These are phyloP conservation scores for Pseudohalonectria lignicola DNA, from an alignment of 2,329 filamentous ascomycete genomes.

Conservation along the genomic window DNA sequence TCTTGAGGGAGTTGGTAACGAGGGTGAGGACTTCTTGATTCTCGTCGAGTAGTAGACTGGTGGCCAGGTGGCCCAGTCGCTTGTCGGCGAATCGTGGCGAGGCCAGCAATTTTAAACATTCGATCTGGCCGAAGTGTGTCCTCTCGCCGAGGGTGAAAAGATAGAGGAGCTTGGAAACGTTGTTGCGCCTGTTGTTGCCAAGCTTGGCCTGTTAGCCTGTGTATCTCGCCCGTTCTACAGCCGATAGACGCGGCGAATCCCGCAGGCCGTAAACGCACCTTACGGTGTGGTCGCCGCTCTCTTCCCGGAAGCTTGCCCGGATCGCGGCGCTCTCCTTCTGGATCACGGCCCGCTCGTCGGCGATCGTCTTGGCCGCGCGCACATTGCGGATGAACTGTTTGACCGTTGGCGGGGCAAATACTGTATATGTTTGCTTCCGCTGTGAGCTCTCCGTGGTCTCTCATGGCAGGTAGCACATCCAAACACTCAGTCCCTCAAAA, in stretches of 20 bases:
- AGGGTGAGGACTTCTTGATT: slow-evolving; percentile 96
- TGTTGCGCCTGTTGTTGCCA: slow-evolving; percentile 92
- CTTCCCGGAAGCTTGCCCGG: slow-evolving; percentile 92
- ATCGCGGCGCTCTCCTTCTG: slow-evolving; percentile 99
- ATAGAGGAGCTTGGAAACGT: slow-evolving; percentile 96
- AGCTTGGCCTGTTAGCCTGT: no score
- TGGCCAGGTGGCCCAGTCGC: slow-evolving; percentile 87
- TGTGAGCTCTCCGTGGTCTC: not conserved
- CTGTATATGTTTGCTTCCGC: not conserved
- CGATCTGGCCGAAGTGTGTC: slow-evolving; percentile 98
- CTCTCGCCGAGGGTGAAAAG: slow-evolving; percentile 95
- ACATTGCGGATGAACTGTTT: slow-evolving; percentile 99
- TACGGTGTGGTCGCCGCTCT: slow-evolving; percentile 83
- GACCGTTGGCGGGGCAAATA: slow-evolving; percentile 52
- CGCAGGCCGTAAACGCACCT: slow-evolving; percentile 54
- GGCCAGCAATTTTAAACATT: slow-evolving; percentile 93
- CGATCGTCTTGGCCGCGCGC: slow-evolving; percentile 95
- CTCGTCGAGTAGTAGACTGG: slow-evolving; percentile 91
- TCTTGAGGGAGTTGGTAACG: slow-evolving; percentile 95
- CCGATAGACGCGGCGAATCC: no score
- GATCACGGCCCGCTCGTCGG: slow-evolving; percentile 94
- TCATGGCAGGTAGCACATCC: no score
- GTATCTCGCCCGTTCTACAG: no score
- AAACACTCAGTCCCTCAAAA: no score
- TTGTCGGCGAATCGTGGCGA: slow-evolving; percentile 98